A percentile compares a stretch with the other conserved stretches of the same genome.
Conservation (phyloP, 352 stramenopile species). For the Phytophthora rubi region DNA sequence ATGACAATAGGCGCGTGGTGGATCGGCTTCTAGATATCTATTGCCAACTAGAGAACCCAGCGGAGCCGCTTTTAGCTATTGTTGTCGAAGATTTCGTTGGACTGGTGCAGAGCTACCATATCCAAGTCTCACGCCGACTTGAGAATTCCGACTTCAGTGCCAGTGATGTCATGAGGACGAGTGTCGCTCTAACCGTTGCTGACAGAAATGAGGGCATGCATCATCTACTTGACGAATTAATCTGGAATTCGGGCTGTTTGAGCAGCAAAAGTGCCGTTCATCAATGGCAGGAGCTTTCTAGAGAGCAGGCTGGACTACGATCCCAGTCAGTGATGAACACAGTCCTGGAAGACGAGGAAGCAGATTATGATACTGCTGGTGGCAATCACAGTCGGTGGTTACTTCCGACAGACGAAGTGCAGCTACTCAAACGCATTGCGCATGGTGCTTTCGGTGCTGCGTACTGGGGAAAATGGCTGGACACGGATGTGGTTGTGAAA, state of each 20-base stretch:
- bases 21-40: background rate
- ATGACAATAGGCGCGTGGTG: background rate
- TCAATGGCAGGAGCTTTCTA: background rate
- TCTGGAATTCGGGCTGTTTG: background rate
- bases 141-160: background rate
- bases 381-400: slow-evolving; percentile 14
- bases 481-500: slow-evolving; percentile 26
- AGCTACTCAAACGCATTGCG: background rate
- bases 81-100: background rate
- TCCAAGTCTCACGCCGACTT: background rate
- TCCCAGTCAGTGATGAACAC: background rate
- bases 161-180: background rate
- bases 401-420: slow-evolving; percentile 16
- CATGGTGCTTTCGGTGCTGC: slow-evolving; percentile 21
- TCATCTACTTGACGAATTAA: background rate
- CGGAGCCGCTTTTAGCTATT: background rate
- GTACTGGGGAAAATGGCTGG: slow-evolving; percentile 23
- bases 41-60: background rate
- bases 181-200: background rate
- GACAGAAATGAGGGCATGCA: background rate
- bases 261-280: background rate
- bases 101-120: background rate
- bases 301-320: background rate
- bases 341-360: background rate
- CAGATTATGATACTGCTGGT: background rate